Evolutionary conservation across 352 stramenopile genomes (phyloP).

Genomic region (Aphanomyces euteiches): DNA sequence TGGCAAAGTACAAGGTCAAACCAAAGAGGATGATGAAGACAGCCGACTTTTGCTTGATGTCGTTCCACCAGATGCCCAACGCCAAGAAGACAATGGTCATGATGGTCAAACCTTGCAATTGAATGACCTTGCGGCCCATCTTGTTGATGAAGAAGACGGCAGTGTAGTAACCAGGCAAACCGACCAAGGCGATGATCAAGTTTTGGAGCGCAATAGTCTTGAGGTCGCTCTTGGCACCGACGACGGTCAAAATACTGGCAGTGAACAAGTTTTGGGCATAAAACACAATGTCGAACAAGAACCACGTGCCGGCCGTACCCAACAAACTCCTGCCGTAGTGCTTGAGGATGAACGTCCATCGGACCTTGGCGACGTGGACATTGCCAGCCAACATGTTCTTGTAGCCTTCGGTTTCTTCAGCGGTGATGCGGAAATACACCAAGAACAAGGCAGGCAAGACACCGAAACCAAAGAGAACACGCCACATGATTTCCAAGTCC

Average conservation of each 20-base stretch:
- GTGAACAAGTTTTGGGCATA: constrained; percentile 41
- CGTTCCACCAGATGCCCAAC: constrained; percentile 31
- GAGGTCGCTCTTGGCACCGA: constrained; percentile 23
- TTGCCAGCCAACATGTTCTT: constrained; percentile 26
- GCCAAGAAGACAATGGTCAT: constrained; percentile 34
- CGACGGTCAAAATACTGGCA: constrained; percentile 29
- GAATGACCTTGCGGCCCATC: constrained; percentile 39
- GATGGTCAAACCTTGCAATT: constrained; percentile 35
- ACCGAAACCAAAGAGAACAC: constrained; percentile 34
- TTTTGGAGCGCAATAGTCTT: constrained; percentile 34
- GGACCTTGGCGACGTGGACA: constrained; percentile 2
- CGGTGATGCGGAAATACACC: constrained; percentile 33
- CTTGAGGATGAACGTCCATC: constrained; percentile 31
- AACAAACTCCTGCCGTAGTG: constrained; percentile 34
- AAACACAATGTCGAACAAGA: constrained; percentile 45
- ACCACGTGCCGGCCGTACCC: constrained; percentile 39
- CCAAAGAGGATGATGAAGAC: constrained; percentile 40
- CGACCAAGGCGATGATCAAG: constrained; percentile 34
- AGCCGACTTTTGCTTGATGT: constrained; percentile 21
- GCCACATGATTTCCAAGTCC: constrained; percentile 34
- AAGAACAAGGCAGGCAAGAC: constrained; percentile 31
- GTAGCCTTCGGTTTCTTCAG: constrained; percentile 33
- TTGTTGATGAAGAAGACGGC: constrained; percentile 37
- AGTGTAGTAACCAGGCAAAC: constrained; percentile 44
- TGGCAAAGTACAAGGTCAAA: constrained; percentile 39